Conservation (phyloP, 345 rosid species). For the Lepidium aucheri region DNA sequence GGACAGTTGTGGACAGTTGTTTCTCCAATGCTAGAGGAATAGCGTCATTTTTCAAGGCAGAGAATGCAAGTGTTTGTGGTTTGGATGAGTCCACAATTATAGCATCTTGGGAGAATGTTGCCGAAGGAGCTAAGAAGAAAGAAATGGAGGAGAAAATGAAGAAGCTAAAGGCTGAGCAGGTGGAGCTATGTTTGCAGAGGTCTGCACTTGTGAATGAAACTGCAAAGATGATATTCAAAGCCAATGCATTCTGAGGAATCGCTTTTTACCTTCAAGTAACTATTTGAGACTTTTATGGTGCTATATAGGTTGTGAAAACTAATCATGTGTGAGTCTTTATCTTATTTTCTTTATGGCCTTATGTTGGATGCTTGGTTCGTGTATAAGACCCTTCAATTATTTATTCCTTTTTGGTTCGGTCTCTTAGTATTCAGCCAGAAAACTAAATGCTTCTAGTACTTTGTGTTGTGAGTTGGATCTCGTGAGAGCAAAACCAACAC, state of each 20-base stretch:
- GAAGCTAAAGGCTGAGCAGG: constrained; percentile 25
- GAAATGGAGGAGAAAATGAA: constrained; percentile 32
- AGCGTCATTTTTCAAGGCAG: constrained; percentile 1
- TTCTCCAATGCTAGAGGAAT: constrained; percentile 6
- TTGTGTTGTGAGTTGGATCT: neutral
- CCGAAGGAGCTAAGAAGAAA: constrained; percentile 24
- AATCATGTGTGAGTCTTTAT: neutral
- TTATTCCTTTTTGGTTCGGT: neutral
- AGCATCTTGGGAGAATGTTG: constrained; percentile 17
- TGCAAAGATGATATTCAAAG: constrained; percentile 29
- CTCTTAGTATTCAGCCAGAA: no score
- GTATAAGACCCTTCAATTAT: neutral
- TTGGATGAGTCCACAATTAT: constrained; percentile 25
- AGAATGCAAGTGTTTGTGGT: neutral
- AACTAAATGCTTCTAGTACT: neutral
- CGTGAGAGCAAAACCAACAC: neutral
- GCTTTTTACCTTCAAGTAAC: neutral
- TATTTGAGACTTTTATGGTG: neutral
- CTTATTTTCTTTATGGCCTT: neutral
- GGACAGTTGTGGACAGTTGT: neutral
- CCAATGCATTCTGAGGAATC: neutral
- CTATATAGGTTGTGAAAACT: constrained; percentile 4
- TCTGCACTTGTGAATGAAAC: constrained; percentile 17
- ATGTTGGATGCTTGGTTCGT: constrained; percentile 18
- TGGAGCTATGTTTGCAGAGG: constrained; percentile 32